A percentile compares a stretch with the other conserved stretches of the same genome.
Conservation (phyloP, 2,329 filamentous ascomycete species). For the Rhynchosporium agropyri region DNA sequence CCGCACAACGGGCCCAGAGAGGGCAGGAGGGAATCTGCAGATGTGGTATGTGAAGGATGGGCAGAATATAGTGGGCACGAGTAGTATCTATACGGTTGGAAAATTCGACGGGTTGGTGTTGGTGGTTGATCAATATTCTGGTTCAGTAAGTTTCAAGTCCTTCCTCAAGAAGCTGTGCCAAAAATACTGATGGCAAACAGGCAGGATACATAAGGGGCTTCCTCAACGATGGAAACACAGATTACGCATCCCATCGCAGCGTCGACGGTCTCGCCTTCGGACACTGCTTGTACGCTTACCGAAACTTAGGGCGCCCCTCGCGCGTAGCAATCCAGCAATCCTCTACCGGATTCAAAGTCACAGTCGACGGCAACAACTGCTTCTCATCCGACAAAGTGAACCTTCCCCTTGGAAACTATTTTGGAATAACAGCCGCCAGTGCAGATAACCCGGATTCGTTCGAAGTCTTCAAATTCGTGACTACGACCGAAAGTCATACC, state of each 20-base stretch:
- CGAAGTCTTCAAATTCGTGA: conserved; percentile 84
- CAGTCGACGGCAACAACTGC: conserved; percentile 77
- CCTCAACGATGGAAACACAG: conserved; percentile 84
- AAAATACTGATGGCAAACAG: conserved; percentile 37
- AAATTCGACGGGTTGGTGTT: conserved; percentile 90
- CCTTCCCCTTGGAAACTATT: conserved; percentile 78
- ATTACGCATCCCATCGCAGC: conserved; percentile 74
- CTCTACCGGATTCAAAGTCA: conserved; percentile 70
- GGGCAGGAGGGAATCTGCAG: conserved; percentile 86
- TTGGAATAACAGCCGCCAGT: conserved; percentile 85
- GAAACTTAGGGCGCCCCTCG: conserved; percentile 85
- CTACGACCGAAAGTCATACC: conserved; percentile 58
- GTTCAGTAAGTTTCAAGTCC: conserved; percentile 49
- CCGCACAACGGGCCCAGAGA: conserved; percentile 80
- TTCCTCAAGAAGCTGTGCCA: background rate
- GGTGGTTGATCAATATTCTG: conserved; percentile 81
- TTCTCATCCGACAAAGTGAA: conserved; percentile 81
- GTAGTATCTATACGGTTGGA: conserved; percentile 81
- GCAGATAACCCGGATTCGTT: conserved; percentile 93
- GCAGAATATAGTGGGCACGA: conserved; percentile 63
- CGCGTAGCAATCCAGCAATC: conserved; percentile 74
- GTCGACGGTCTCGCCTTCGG: conserved; percentile 90
- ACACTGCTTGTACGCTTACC: conserved; percentile 87
- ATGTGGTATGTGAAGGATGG: conserved; percentile 85
- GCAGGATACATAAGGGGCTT: conserved; percentile 87